Evolutionary conservation across 2,329 filamentous ascomycete species (phyloP), one percentile per base, ranked within the genome.

Genomic region (Venturiaceae sp.): DNA sequence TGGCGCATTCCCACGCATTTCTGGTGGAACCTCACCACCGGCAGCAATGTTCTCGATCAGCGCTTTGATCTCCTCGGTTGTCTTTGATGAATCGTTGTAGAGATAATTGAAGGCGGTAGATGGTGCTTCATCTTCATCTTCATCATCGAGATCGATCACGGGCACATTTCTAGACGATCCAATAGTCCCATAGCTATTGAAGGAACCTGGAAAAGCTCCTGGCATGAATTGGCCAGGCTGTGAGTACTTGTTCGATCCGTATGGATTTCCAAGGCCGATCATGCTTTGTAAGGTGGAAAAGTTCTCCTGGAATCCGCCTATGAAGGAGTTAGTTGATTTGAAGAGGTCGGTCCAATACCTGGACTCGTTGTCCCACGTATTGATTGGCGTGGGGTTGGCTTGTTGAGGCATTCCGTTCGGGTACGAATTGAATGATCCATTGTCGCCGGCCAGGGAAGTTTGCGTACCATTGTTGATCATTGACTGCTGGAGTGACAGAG

Each of bases 21-120:
- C 53, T 30, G 78, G 75, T 0, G 80, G 76, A 13, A 86, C 77
- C 6, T 87, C 83, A 65, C 83, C 79, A 64, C 92, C 88, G 0
- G 87, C 85, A 23, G 84, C 79, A 62, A 92, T 91, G 61, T 89
- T 90, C 47, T 84, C 78, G 11, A 92, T 73, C 4, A 92, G 72
- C 28, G 84, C 78, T 62, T 87, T 81, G 58, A 92, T 81, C 65
- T 91, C 86, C 60, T 87, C 79, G n/a, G 80, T 72, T 2, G 79
- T 81, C 58, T 81, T 76, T 30, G 72, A 74, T 3, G 77, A 75
- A 64, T 83, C 80, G 11, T 23, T 54, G 33, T 53, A 50, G 5
- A 58, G 33, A 8, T 37, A 58, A 28, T 44, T 47, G 28, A 53
- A 52, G 7, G 34, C 21, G 7, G 28, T 19, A 14, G 44, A 53